phyloP scores from a whole-genome alignment of 108 stramenopile genomes.

The Fistulifera solaris region DNA sequence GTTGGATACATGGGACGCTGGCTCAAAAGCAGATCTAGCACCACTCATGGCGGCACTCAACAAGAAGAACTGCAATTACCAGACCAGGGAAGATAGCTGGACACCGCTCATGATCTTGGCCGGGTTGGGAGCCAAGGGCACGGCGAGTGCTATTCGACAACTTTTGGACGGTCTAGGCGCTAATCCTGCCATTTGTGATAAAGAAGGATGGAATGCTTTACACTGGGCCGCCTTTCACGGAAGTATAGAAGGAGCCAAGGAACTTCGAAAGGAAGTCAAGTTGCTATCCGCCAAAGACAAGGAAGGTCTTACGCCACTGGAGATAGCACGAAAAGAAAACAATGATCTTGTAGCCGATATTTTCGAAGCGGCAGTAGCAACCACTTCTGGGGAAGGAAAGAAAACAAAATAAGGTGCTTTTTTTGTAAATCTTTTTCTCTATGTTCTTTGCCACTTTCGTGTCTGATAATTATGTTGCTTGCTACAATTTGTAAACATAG shows the following conservation, averaged over 20 bases:
- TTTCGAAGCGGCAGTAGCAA: constrained; percentile 31
- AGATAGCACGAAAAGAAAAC: constrained; percentile 56
- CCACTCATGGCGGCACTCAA: constrained; percentile 50
- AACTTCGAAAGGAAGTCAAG: constrained; percentile 35
- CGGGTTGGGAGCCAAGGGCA: constrained; percentile 50
- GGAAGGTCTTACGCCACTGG: constrained; percentile 76
- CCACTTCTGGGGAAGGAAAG: constrained; percentile 1
- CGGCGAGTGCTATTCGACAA: constrained; percentile 38
- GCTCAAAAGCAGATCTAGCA: constrained; percentile 57
- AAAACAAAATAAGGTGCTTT: constrained; percentile 8
- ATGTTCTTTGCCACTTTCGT: no score
- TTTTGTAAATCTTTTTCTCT: no score
- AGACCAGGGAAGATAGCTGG: constrained; percentile 72
- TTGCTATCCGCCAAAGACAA: constrained; percentile 58
- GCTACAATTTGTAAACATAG: no score
- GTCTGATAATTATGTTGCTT: no score
- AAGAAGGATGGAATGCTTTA: constrained; percentile 81
- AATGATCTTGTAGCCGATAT: constrained; percentile 64
- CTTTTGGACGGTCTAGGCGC: constrained; percentile 54
- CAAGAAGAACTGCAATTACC: constrained; percentile 66
- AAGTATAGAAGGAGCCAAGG: constrained; percentile 56
- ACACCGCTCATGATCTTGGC: constrained; percentile 80
- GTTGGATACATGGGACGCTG: constrained; percentile 86
- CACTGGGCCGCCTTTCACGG: constrained; percentile 86
- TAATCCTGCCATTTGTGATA: constrained; percentile 56